Conservation (phyloP, 2,329 filamentous ascomycete genomes). For the Cryphonectria nitschkei region DNA sequence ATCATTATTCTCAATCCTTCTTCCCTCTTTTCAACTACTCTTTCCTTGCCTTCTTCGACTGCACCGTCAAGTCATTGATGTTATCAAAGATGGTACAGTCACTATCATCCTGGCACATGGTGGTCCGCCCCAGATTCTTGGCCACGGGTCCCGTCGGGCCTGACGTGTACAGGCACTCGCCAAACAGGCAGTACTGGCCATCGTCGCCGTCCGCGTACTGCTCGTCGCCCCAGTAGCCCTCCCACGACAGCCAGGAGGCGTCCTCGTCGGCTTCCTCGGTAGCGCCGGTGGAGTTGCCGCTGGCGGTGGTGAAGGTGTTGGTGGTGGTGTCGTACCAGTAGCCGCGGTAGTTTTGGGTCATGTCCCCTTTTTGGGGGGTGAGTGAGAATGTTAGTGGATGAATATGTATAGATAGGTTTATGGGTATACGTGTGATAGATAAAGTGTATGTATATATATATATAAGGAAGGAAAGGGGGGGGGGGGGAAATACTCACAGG, state of each 20-base stretch:
- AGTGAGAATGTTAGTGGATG: not conserved
- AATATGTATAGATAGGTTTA: not conserved
- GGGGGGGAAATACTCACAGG: constrained; percentile 12
- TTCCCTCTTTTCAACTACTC: not conserved
- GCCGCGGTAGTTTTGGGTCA: constrained; percentile 33
- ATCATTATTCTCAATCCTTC: not conserved
- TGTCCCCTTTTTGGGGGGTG: constrained; percentile 23
- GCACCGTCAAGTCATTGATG: constrained; percentile 30
- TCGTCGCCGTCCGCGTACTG: constrained; percentile 28
- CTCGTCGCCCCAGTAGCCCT: constrained; percentile 34
- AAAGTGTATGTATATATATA: too few species aligned
- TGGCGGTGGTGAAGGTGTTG: constrained; percentile 25
- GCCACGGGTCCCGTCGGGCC: constrained; percentile 33
- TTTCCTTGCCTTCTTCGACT: constrained; percentile 24
- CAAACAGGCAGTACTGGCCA: constrained; percentile 33
- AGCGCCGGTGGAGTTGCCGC: constrained; percentile 22
- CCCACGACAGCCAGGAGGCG: constrained; percentile 31
- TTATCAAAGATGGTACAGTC: constrained; percentile 29
- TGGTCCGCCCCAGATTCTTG: constrained; percentile 33
- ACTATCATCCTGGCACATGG: constrained; percentile 31
- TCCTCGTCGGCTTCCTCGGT: constrained; percentile 25
- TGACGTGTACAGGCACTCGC: constrained; percentile 33
- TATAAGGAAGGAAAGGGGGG: fast-evolving
- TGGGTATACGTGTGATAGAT: too few species aligned
- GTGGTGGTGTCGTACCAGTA: constrained; percentile 32